phyloP scores from a whole-genome alignment of 768 basidiomycete species.

The Brasilioporus rufonigricans region DNA sequence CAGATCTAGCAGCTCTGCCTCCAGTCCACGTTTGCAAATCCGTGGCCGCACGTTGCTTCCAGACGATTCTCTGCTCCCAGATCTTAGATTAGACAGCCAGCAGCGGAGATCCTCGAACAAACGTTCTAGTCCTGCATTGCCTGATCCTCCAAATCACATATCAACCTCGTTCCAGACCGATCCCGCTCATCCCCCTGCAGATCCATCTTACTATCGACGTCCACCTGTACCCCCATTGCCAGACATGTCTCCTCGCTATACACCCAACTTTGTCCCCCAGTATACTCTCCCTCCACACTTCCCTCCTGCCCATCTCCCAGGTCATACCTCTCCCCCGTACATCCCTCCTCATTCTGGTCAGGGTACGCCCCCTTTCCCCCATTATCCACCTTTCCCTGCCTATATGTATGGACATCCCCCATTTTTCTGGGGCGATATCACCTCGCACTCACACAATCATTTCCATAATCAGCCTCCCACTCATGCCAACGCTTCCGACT shows the following conservation, averaged over 20 bases:
- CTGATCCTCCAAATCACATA: conserved; percentile 15
- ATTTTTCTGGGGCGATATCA: conserved; percentile 36
- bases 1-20: conserved; percentile 44
- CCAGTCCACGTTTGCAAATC: conserved; percentile 44
- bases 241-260: conserved; percentile 22
- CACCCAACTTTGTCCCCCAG: conserved; percentile 15
- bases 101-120: conserved; percentile 12
- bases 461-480: conserved; percentile 18
- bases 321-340: conserved; percentile 26
- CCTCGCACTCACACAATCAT: conserved; percentile 14
- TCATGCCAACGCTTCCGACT: conserved; percentile 13
- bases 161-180: conserved; percentile 16
- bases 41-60: conserved; percentile 42
- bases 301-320: conserved; percentile 16
- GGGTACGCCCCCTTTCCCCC: conserved; percentile 34
- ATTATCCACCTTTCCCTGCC: conserved; percentile 34
- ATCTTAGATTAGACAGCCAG: conserved; percentile 25
- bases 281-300: conserved; percentile 20
- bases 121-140: conserved; percentile 19
- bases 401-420: conserved; percentile 38
- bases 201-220: conserved; percentile 17
- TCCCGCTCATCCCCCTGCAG: conserved; percentile 3
- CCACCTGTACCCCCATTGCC: conserved; percentile 18
- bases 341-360: conserved; percentile 25
- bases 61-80: conserved; percentile 31